Evolutionary conservation across 306 rosid species (phyloP), one percentile per base, ranked within the genome.

Genomic region (Gillenia trifoliata): DNA sequence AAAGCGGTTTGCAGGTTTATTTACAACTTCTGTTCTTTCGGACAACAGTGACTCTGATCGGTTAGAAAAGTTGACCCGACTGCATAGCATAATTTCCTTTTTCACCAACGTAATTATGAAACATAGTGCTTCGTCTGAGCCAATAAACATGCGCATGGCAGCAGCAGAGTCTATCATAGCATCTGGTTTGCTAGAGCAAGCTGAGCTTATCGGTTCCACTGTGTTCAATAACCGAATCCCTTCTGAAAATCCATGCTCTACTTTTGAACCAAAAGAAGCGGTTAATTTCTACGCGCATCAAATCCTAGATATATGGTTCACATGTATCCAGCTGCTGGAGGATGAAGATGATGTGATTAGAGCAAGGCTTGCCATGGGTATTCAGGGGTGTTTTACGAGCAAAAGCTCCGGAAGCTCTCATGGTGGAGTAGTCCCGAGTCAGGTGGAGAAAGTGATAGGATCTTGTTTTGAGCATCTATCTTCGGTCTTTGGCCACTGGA

Each of bases 281-380:
- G 85, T 83, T 73, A 90, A 85, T 81, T 64, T 36, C 57, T 94
- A 87, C 80, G 97, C 90, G 77, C 88, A 38, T 82, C 90, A 82
- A 50, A 83, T 90, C 71, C 84, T 92, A 16, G 89, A 87, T 74
- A 83, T 80, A 31, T 94, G 99, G 99, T 86, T 82, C 84, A 82
- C 93, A 33, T 92, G 99, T 80, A 87, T 94, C 83, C 85, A 80
- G 86, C 92, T 92, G 77, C 80, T 94, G 79, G 99, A 94, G 91
- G 99, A 94, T 60, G 99, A 94, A 74, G 96, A 94, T 66, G 96
- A 94, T 30, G 81, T 55, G 7, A 86, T 90, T 65, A 85, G 99
- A 82, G 75, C 82, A 78, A 84, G 78, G 74, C 88, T 94, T 64
- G 88, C 93, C 25, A 68, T 70, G 28, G 93, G 91, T 81, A 91